Percentiles rank a stretch among this genome's conserved stretches.
These are phyloP conservation scores for Xylaria hypoxylon DNA, from an alignment of 2,329 filamentous ascomycete species.

Conservation along the genomic window DNA sequence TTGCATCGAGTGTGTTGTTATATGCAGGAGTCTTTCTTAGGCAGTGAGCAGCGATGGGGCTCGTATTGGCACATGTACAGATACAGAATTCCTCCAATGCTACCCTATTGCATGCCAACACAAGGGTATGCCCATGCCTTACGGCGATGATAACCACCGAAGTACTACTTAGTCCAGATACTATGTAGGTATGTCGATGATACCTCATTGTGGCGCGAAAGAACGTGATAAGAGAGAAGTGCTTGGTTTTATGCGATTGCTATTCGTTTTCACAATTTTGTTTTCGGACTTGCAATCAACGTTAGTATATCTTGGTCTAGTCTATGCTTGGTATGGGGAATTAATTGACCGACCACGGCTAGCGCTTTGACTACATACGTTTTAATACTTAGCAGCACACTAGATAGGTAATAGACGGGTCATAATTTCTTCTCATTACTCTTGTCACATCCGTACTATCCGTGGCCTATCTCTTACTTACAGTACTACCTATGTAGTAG, in stretches of 20 bases:
- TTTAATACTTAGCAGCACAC: no score
- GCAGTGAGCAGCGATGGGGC: slow-evolving; percentile 22
- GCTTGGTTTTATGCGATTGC: slow-evolving; percentile 3
- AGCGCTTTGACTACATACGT: slow-evolving; percentile 1
- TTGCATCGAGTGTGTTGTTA: slow-evolving; percentile 10
- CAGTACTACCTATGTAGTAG: neutral
- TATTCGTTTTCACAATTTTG: slow-evolving; percentile 8
- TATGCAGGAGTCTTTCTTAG: slow-evolving; percentile 21
- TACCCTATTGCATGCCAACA: slow-evolving; percentile 21
- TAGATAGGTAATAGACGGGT: neutral
- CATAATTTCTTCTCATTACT: neutral
- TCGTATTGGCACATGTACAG: slow-evolving; percentile 32
- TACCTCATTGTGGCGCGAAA: slow-evolving; percentile 2
- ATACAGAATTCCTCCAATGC: slow-evolving; percentile 22
- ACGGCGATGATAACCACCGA: neutral
- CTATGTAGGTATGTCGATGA: neutral
- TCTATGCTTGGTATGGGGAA: neutral
- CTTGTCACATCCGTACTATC: slow-evolving; percentile 24
- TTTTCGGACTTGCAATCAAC: slow-evolving; percentile 16
- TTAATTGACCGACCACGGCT: slow-evolving; percentile 12
- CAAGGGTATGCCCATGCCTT: neutral
- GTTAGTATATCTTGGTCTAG: neutral
- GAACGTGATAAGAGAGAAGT: slow-evolving; percentile 9
- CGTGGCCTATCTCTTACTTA: slow-evolving; percentile 30
- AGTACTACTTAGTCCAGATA: neutral